Evolutionary conservation across 768 basidiomycete genomes (phyloP), one percentile per base, ranked within the genome.

Genomic region (Leccinum fibrillosum): DNA sequence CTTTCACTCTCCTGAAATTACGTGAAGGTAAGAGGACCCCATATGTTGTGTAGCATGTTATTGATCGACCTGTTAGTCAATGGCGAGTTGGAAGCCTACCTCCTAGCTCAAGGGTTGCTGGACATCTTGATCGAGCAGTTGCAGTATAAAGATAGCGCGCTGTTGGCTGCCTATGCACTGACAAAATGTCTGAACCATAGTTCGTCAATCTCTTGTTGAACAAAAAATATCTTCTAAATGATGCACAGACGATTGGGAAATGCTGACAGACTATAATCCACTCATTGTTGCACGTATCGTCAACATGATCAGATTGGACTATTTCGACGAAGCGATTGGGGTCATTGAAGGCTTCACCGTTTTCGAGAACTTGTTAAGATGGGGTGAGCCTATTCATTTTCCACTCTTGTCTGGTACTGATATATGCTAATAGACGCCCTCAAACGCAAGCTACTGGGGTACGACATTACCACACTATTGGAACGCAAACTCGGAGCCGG

Each of bases 311-410:
- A 55, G 63, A 49, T 26, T 67, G 47, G 63, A 64, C 54, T 64
- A 62, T 45, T 67, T 67, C 44, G 66, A 67, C n/a, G 66, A 67
- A n/a, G 65, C 66, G 2, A 48, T 67, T 15, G 66, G 66, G 21
- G 25, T 62, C n/a, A 50, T 55, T 1, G 65, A 62, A 47, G 66
- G 66, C 5, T 67, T 62, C 37, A 56, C 53, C n/a, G 55, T 62
- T 10, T 64, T 64, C n/a, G 52, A 55, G 35, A 53, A 59, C 9
- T 35, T 64, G 47, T n/a, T 64, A 39, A 55, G 15, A 50, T 53
- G 56, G 19, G 47, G 63, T 64, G 51, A 26, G 37, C 21, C 5
- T 23, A 32, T 11, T 7, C 11, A 5, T 30, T 39, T 17, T 13
- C 45, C 4, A 4, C 8, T 19, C 37, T 25, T 37, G 25, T 19